A percentile compares a stretch with the other conserved stretches of the same genome.
Evolutionary conservation across 805 yeast genomes (phyloP).

Genomic region (Maudiozyma serrabonitensis): DNA sequence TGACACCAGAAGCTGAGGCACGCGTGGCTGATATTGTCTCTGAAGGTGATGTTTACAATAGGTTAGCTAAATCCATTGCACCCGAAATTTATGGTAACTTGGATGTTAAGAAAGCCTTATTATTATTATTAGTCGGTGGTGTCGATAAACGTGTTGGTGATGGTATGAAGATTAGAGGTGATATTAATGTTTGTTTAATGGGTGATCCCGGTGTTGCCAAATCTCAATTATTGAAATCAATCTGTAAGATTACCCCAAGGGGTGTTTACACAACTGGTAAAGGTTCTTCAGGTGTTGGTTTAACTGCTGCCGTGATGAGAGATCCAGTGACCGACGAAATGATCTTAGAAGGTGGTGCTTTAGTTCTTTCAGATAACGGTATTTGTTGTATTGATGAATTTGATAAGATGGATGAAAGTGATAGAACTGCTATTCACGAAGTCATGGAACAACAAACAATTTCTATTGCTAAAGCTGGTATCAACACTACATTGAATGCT

Average conservation of each 20-base stretch:
- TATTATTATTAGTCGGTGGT: conserved; percentile 84
- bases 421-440: conserved; percentile 96
- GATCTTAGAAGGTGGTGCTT: conserved; percentile 97
- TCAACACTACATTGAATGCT: conserved; percentile 90
- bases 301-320: conserved; percentile 97
- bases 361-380: conserved; percentile 94
- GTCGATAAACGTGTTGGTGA: conserved; percentile 91
- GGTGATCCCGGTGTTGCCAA: conserved; percentile 99
- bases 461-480: conserved; percentile 95
- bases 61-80: conserved; percentile 81
- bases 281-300: conserved; percentile 97
- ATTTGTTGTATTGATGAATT: conserved; percentile 98
- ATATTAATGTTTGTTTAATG: conserved; percentile 89
- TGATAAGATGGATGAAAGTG: conserved; percentile 96
- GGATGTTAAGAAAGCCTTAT: conserved; percentile 85
- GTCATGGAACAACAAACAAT: conserved; percentile 99
- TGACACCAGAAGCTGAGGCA: conserved; percentile 46
- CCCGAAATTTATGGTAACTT: conserved; percentile 94
- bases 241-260: conserved; percentile 87
- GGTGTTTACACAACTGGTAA: conserved; percentile 97
- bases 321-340: conserved; percentile 99
- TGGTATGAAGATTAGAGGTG: conserved; percentile 96
- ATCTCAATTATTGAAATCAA: conserved; percentile 86
- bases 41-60: conserved; percentile 66
- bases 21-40: conserved; percentile 46